Conservation (phyloP, 2,329 filamentous ascomycete species). For the Rhinocladiella mackenziei region DNA sequence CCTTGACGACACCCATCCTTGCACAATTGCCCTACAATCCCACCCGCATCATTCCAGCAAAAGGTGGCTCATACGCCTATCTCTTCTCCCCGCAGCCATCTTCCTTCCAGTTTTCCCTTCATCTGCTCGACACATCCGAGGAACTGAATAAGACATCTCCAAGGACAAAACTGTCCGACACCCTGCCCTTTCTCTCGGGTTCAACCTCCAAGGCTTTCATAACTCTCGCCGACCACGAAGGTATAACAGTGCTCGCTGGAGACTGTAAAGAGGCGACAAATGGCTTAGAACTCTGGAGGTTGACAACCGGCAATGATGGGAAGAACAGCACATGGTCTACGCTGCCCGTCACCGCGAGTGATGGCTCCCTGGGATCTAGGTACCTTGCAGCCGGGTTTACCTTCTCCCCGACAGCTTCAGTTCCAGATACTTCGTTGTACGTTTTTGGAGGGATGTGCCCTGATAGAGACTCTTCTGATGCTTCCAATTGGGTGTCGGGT, state of each 20-base stretch:
- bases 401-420: conserved; percentile 61
- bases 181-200: conserved; percentile 60
- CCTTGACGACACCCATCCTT: conserved; percentile 23
- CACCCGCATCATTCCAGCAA: conserved; percentile 62
- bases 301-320: conserved; percentile 45
- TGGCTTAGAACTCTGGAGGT: conserved; percentile 64
- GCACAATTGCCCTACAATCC: conserved; percentile 69
- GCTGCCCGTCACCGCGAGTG: conserved; percentile 37
- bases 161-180: conserved; percentile 38
- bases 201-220: conserved; percentile 57
- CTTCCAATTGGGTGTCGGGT: conserved; percentile 57
- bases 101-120: conserved; percentile 51
- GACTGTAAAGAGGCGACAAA: conserved; percentile 57
- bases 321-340: conserved; percentile 55
- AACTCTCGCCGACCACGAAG: conserved; percentile 59
- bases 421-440: conserved; percentile 56
- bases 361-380: conserved; percentile 46
- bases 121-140: conserved; percentile 62
- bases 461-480: conserved; percentile 41
- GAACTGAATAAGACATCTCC: conserved; percentile 49
- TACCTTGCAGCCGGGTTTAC: conserved; percentile 59
- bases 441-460: conserved; percentile 86
- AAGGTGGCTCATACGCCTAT: conserved; percentile 60
- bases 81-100: conserved; percentile 59
- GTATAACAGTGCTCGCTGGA: conserved; percentile 70